These are phyloP conservation scores for Phialophora macrospora DNA, from an alignment of 2,329 filamentous ascomycete genomes.

Conservation along the genomic window DNA sequence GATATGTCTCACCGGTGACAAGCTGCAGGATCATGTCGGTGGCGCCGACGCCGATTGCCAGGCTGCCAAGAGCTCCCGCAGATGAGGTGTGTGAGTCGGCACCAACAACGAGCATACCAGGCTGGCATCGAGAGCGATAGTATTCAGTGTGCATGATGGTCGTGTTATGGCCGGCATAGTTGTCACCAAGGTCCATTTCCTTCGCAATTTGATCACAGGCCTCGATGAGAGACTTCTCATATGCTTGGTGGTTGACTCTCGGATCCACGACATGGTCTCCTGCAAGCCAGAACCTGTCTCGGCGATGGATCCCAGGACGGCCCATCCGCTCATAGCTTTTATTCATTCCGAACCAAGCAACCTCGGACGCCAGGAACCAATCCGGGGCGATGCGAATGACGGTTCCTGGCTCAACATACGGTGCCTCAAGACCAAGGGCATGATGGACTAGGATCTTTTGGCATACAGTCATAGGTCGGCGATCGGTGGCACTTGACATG, in stretches of 20 bases:
- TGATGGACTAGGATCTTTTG: constrained; percentile 25
- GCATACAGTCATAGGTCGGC: constrained; percentile 20
- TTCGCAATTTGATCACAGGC: constrained; percentile 46
- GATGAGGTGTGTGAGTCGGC: constrained; percentile 57
- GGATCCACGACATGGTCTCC: constrained; percentile 58
- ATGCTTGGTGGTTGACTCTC: constrained; percentile 45
- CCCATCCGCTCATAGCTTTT: constrained; percentile 26
- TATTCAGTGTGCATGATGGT: constrained; percentile 58
- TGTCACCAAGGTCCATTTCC: constrained; percentile 44
- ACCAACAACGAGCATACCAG: constrained; percentile 52
- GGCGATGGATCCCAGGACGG: constrained; percentile 50
- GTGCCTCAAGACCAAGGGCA: constrained; percentile 14
- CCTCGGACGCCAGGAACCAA: constrained; percentile 26
- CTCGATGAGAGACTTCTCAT: constrained; percentile 46
- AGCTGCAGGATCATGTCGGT: constrained; percentile 54
- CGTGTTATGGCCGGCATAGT: constrained; percentile 20
- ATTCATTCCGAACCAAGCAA: constrained; percentile 27
- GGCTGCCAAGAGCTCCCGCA: constrained; percentile 48
- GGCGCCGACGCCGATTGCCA: constrained; percentile 53
- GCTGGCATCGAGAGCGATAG: constrained; percentile 51
- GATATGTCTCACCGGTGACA: constrained; percentile 56
- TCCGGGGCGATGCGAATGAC: constrained; percentile 21
- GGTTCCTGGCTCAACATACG: constrained; percentile 17
- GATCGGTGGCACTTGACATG: not conserved
- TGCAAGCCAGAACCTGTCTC: constrained; percentile 58